Percentiles rank a stretch among this genome's conserved stretches.
phyloP scores from a whole-genome alignment of 768 basidiomycete genomes.

The Panaeolus cyanescens region DNA sequence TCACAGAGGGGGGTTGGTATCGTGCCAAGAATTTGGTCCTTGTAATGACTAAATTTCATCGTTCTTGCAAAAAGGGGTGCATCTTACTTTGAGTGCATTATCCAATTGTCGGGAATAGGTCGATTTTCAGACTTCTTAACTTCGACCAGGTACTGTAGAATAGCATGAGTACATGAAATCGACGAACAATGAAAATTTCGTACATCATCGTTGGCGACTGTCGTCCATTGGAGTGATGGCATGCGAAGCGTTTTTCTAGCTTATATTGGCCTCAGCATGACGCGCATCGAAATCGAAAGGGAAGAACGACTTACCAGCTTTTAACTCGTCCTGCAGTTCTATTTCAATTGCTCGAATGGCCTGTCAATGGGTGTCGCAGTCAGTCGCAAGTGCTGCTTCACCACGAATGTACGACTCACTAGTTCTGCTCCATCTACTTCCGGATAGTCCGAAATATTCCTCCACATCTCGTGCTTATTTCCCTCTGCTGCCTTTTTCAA shows the following conservation, averaged over 20 bases:
- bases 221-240: slow-evolving; percentile 73
- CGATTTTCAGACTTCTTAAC: slow-evolving; percentile 59
- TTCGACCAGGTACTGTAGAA: slow-evolving; percentile 74
- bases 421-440: slow-evolving; percentile 57
- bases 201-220: slow-evolving; percentile 72
- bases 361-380: slow-evolving; percentile 37
- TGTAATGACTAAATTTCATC: not conserved
- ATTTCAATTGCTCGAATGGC: slow-evolving; percentile 65
- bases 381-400: not conserved
- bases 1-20: slow-evolving; percentile 75
- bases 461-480: slow-evolving; percentile 74
- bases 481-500: slow-evolving; percentile 66
- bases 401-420: slow-evolving; percentile 45
- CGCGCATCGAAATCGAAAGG: not conserved
- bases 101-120: slow-evolving; percentile 59
- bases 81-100: slow-evolving; percentile 62
- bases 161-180: not conserved
- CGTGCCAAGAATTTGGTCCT: slow-evolving; percentile 76
- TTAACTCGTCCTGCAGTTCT: slow-evolving; percentile 76
- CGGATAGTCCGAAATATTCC: slow-evolving; percentile 45
- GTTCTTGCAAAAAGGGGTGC: not conserved
- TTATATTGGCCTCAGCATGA: slow-evolving; percentile 24
- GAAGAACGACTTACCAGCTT: slow-evolving; percentile 45
- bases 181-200: not conserved
- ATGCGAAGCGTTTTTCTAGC: slow-evolving; percentile 74